Base-by-base conservation (phyloP, 2,329 filamentous ascomycete species). In the Penicillium sp. region DNA sequence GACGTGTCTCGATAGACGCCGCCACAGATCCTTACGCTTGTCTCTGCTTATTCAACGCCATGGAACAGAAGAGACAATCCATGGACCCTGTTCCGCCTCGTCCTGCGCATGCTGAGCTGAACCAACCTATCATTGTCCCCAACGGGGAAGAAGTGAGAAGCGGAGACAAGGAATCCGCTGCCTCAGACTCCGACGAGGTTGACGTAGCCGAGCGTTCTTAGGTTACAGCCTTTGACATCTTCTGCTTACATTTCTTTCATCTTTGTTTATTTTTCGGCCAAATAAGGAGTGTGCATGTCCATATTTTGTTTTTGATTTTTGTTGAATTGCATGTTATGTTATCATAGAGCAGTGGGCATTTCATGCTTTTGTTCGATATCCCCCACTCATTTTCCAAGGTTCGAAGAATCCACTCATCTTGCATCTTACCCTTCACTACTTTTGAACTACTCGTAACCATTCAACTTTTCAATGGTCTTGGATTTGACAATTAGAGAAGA, bases 11-110 rank as follows among this genome's bases (percentile, higher is more conserved):
- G 8, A n/a, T 60, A 89, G 86, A 92, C 69, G 85, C 89, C 9
- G 90, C 90, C 11, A 86, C 89, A 0, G 90, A 95, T 68, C 87
- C 90, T 0, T 96, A 96, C 66, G 90, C 88, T 53, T 83, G 85
- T 39, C 72, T 88, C 10, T 86, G 89, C 50, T 75, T 96, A 1
- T 95, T 84, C 63, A 77, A 89, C 53, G 79, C 81, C 1, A 75
- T 96, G 40, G 86, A 96, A 51, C 73, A 81, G 44, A 82, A 87
- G 62, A 80, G 92, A 14, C 77, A 82, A 60, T 74, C 76, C 6
- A 75, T 96, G 54, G 71, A 82, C 11, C 90, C 90, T 1, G 79
- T 74, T 2, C 92, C 92, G 5, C 87, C 88, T 3, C 76, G 82
- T 6, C 90, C 91, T 0, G 78, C 80, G 14, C 80, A 84, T 60